Conservation (phyloP, 768 basidiomycete genomes). For the Termitomyces sp. region DNA sequence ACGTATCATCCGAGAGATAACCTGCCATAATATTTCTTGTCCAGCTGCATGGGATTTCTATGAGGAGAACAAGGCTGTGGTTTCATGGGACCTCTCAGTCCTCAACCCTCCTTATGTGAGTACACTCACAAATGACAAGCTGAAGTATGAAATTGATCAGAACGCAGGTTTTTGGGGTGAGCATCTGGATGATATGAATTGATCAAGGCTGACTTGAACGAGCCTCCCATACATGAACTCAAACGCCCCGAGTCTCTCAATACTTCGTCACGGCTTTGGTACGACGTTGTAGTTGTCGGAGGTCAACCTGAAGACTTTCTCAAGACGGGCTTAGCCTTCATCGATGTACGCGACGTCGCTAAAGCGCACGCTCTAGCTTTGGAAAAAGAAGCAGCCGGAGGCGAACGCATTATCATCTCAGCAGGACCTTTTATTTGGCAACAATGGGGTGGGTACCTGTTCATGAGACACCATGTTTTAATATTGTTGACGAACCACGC, state of each 20-base stretch:
- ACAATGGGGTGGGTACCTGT: conserved; percentile 20
- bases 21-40: not conserved
- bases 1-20: not conserved
- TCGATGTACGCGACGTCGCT: conserved; percentile 46
- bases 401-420: conserved; percentile 45
- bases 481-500: not conserved
- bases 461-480: not conserved
- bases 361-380: conserved; percentile 47
- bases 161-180: conserved; percentile 25
- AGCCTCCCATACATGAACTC: conserved; percentile 35
- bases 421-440: conserved; percentile 23
- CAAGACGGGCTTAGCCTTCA: conserved; percentile 21
- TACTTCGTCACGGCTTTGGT: conserved; percentile 28
- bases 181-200: not conserved
- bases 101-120: conserved; percentile 48
- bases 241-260: conserved; percentile 25
- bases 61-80: conserved; percentile 28
- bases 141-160: not conserved
- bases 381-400: conserved; percentile 40
- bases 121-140: not conserved
- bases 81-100: conserved; percentile 45
- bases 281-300: conserved; percentile 22
- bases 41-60: conserved; percentile 38
- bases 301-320: conserved; percentile 17
- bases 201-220: not conserved